phyloP scores from a whole-genome alignment of 805 yeast species.

The Blastobotrys peoriensis region DNA sequence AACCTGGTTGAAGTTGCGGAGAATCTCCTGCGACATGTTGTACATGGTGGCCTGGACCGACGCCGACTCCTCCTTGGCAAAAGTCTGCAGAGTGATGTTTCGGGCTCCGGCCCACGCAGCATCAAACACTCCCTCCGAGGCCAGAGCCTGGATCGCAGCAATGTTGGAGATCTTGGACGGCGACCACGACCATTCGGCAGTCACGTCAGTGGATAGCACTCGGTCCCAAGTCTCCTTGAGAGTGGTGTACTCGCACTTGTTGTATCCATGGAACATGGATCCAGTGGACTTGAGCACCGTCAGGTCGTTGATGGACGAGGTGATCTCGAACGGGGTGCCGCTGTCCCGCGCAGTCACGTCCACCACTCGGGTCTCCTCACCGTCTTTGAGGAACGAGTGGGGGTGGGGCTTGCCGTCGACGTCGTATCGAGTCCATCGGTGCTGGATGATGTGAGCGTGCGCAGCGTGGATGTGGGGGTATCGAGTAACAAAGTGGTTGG shows the following conservation, averaged over 20 bases:
- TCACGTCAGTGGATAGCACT: constrained; percentile 80
- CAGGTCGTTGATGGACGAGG: constrained; percentile 70
- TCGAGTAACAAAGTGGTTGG: constrained; percentile 70
- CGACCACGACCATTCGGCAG: constrained; percentile 65
- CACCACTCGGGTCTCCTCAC: constrained; percentile 69
- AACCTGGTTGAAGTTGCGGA: constrained; percentile 51
- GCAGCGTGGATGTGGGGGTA: constrained; percentile 73
- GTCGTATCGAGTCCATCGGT: constrained; percentile 70
- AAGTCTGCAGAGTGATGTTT: constrained; percentile 61
- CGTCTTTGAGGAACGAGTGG: constrained; percentile 82
- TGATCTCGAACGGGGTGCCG: constrained; percentile 44
- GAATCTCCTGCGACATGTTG: constrained; percentile 76
- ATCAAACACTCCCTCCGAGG: constrained; percentile 64
- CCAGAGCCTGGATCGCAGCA: constrained; percentile 37
- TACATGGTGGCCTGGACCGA: constrained; percentile 97
- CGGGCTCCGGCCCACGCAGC: constrained; percentile 56
- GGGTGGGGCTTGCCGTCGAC: constrained; percentile 72
- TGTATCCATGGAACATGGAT: constrained; percentile 85
- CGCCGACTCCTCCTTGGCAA: constrained; percentile 84
- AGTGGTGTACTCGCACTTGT: constrained; percentile 84
- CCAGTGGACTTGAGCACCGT: constrained; percentile 87
- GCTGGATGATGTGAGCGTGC: constrained; percentile 61
- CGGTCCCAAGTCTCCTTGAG: constrained; percentile 78
- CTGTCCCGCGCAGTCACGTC: constrained; percentile 25
- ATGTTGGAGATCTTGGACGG: constrained; percentile 41